These are phyloP conservation scores for Miscanthus sacchariflorus DNA, from an alignment of 202 grass and related monocot species.

Conservation along the genomic window DNA sequence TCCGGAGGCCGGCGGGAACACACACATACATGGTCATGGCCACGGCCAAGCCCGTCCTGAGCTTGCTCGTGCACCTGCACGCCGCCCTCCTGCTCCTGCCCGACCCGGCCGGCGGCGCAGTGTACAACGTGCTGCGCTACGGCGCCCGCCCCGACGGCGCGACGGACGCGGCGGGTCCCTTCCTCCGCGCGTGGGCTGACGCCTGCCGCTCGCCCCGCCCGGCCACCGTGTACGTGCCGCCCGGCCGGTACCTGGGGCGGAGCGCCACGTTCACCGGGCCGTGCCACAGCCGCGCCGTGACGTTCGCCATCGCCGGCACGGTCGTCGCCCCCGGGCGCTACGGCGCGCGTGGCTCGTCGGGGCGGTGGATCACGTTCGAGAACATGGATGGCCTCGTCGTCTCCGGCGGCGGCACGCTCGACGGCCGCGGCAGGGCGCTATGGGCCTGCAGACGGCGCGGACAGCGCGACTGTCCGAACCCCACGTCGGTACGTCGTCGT, in stretches of 20 bases:
- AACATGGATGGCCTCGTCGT: constrained; percentile 65
- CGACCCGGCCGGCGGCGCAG: constrained; percentile 7
- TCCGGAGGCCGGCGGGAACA: not conserved
- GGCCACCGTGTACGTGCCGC: constrained; percentile 66
- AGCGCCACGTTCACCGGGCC: constrained; percentile 71
- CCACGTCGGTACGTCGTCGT: constrained; percentile 56
- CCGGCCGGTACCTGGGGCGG: constrained; percentile 62
- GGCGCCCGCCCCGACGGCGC: constrained; percentile 70
- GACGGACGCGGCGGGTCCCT: constrained; percentile 62
- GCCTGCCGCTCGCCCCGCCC: constrained; percentile 69
- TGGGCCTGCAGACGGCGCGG: constrained; percentile 65
- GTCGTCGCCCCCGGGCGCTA: constrained; percentile 53
- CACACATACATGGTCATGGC: not conserved
- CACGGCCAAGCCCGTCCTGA: constrained; percentile 30
- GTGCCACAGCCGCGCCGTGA: constrained; percentile 56
- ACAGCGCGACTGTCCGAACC: constrained; percentile 47
- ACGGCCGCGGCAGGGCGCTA: constrained; percentile 70
- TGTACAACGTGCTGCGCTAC: constrained; percentile 67
- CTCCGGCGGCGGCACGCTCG: constrained; percentile 76
- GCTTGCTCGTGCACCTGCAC: constrained; percentile 47
- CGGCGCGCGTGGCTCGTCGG: constrained; percentile 28
- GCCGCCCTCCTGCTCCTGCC: constrained; percentile 43
- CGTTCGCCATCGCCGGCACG: constrained; percentile 67
- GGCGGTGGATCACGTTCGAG: constrained; percentile 78
- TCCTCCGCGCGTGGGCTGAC: constrained; percentile 70